phyloP scores from a whole-genome alignment of 2,329 filamentous ascomycete genomes.

The Penicillium hordei region DNA sequence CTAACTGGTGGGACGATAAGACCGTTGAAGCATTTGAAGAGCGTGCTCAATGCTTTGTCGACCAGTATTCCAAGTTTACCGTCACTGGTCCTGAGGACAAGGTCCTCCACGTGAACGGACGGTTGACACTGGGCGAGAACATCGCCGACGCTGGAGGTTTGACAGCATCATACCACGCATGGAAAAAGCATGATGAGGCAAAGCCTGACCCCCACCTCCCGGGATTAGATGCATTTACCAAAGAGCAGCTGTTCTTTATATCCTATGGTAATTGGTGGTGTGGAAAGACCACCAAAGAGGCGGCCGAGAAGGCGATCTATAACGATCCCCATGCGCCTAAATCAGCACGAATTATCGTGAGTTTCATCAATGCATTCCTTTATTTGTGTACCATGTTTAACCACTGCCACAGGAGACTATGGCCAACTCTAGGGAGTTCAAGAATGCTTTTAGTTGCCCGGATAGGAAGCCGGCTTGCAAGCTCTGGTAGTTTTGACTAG shows the following conservation, averaged over 20 bases:
- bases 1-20: conserved; percentile 64
- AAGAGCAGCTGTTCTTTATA: conserved; percentile 70
- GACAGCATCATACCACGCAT: conserved; percentile 62
- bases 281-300: conserved; percentile 60
- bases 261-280: conserved; percentile 67
- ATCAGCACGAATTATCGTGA: conserved; percentile 56
- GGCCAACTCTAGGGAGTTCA: conserved; percentile 67
- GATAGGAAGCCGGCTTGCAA: conserved; percentile 67
- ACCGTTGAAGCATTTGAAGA: conserved; percentile 60
- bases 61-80: conserved; percentile 65
- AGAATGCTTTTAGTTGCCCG: conserved; percentile 65
- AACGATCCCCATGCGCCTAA: conserved; percentile 66
- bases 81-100: conserved; percentile 58
- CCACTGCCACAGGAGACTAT: conserved; percentile 53
- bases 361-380: conserved; percentile 10
- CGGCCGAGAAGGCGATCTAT: conserved; percentile 58
- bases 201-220: conserved; percentile 58
- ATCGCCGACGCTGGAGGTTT: conserved; percentile 70
- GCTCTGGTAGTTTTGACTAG: conserved; percentile 57
- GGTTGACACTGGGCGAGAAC: conserved; percentile 66
- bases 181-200: conserved; percentile 58
- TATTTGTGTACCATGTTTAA: background rate
- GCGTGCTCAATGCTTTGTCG: conserved; percentile 63
- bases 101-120: conserved; percentile 62
- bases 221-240: conserved; percentile 61